These are phyloP conservation scores for Glaciozyma martinii DNA, from an alignment of 768 basidiomycete genomes.

Conservation along the genomic window DNA sequence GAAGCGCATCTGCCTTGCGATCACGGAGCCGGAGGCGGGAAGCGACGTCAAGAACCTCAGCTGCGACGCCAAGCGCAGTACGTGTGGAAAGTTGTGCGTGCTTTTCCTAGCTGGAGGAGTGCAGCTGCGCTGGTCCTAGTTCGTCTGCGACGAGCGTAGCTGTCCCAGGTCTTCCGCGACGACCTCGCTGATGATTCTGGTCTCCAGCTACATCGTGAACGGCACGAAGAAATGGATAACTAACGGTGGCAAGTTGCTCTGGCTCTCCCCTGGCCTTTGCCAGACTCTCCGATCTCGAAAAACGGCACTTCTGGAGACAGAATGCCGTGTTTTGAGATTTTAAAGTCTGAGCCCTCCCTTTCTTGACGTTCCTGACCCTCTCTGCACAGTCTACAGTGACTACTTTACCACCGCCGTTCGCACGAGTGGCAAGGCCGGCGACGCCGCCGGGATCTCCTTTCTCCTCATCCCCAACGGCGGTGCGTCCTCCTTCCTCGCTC, in stretches of 20 bases:
- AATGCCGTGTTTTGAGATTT: too few relatives aligned
- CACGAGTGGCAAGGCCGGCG: constrained; percentile 32
- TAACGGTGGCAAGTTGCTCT: too few relatives aligned
- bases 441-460: constrained; percentile 29
- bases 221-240: constrained; percentile 34
- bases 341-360: too few relatives aligned
- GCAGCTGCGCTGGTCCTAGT: constrained; percentile 27
- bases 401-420: constrained; percentile 38
- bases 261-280: too few relatives aligned
- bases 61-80: neutral
- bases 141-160: too few relatives aligned
- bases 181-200: too few relatives aligned
- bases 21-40: constrained; percentile 34
- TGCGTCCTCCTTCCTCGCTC: neutral
- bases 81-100: too few relatives aligned
- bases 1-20: constrained; percentile 35
- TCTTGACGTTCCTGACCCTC: too few relatives aligned
- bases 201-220: constrained; percentile 28
- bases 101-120: constrained; percentile 20
- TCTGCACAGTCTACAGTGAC: constrained; percentile 36
- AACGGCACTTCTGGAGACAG: too few relatives aligned
- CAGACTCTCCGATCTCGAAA: too few relatives aligned
- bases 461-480: constrained; percentile 29
- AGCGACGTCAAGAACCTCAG: constrained; percentile 33
- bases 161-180: too few relatives aligned